These are phyloP conservation scores for Cadophora malorum DNA, from an alignment of 2,329 filamentous ascomycete species.

Conservation along the genomic window DNA sequence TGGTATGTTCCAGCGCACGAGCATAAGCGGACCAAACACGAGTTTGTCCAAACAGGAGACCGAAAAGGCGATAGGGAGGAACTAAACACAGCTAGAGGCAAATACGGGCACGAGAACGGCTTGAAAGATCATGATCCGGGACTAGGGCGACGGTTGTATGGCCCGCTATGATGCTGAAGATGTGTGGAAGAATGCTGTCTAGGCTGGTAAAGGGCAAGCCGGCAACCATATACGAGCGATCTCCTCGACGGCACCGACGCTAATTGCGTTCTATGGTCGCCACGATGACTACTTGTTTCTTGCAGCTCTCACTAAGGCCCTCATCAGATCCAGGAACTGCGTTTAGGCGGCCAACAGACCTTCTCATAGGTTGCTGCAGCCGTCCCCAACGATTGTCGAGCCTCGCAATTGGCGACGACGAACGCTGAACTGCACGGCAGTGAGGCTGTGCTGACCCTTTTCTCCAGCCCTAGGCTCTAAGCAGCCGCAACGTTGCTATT, in stretches of 20 bases:
- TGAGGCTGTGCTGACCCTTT: slow-evolving; percentile 24
- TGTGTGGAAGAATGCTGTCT: background rate
- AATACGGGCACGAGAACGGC: slow-evolving; percentile 7
- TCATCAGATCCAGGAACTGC: background rate
- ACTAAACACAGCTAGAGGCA: background rate
- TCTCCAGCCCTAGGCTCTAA: background rate
- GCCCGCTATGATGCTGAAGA: slow-evolving; percentile 8
- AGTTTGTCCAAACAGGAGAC: slow-evolving; percentile 7
- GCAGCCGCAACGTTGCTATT: slow-evolving; percentile 24
- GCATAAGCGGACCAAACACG: slow-evolving; percentile 5
- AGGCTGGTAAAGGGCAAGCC: background rate
- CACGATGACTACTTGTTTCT: slow-evolving; percentile 4
- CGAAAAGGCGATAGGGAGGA: background rate
- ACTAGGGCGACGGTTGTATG: slow-evolving; percentile 8
- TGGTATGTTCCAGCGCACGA: background rate
- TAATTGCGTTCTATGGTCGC: background rate
- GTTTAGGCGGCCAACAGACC: slow-evolving; percentile 3
- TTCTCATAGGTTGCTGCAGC: slow-evolving; percentile 16
- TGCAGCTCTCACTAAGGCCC: background rate
- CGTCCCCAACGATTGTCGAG: background rate
- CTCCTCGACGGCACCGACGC: background rate
- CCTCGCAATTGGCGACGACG: slow-evolving; percentile 19
- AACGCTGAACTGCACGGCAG: slow-evolving; percentile 13
- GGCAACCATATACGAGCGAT: slow-evolving; percentile 12
- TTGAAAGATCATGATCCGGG: background rate